These are phyloP conservation scores for Harringtonia lauricola DNA, from an alignment of 2,329 filamentous ascomycete genomes.

Conservation along the genomic window DNA sequence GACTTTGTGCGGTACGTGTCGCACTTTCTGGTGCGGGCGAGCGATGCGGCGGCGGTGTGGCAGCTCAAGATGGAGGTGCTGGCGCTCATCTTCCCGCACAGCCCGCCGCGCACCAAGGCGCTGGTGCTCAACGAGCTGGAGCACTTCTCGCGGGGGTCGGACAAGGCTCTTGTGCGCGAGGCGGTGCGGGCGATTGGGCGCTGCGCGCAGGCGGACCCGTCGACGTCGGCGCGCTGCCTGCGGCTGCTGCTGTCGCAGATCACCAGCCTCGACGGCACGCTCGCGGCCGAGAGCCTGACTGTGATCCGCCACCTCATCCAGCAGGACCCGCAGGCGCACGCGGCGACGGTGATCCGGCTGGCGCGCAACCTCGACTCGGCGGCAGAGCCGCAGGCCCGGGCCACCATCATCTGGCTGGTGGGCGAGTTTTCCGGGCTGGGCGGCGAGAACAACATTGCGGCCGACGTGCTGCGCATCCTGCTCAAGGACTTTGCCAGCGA, in stretches of 20 bases:
- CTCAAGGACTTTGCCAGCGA: conserved; percentile 71
- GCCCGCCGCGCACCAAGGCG: conserved; percentile 63
- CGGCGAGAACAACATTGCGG: conserved; percentile 78
- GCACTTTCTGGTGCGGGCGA: conserved; percentile 78
- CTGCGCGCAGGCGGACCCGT: conserved; percentile 67
- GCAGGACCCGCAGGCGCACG: conserved; percentile 70
- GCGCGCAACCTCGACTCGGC: conserved; percentile 87
- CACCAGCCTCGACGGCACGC: conserved; percentile 71
- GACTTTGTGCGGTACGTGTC: conserved; percentile 82
- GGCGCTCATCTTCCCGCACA: conserved; percentile 82
- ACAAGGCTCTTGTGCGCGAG: conserved; percentile 73
- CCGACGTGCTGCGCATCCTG: conserved; percentile 82
- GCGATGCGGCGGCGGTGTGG: conserved; percentile 74
- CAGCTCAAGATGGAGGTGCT: conserved; percentile 84
- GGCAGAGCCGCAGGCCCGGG: conserved; percentile 76
- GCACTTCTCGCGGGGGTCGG: conserved; percentile 69
- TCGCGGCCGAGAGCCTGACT: conserved; percentile 87
- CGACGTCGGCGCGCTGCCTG: conserved; percentile 68
- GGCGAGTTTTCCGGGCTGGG: conserved; percentile 82
- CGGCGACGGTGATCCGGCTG: conserved; percentile 74
- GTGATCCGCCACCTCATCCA: conserved; percentile 95
- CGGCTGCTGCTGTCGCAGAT: conserved; percentile 77
- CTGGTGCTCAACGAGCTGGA: conserved; percentile 87
- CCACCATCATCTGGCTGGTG: conserved; percentile 94
- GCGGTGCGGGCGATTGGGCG: conserved; percentile 87